Percentiles rank a stretch among this genome's conserved stretches.
phyloP scores from a whole-genome alignment of 2,329 filamentous ascomycete species.

The Xylaria sp. region DNA sequence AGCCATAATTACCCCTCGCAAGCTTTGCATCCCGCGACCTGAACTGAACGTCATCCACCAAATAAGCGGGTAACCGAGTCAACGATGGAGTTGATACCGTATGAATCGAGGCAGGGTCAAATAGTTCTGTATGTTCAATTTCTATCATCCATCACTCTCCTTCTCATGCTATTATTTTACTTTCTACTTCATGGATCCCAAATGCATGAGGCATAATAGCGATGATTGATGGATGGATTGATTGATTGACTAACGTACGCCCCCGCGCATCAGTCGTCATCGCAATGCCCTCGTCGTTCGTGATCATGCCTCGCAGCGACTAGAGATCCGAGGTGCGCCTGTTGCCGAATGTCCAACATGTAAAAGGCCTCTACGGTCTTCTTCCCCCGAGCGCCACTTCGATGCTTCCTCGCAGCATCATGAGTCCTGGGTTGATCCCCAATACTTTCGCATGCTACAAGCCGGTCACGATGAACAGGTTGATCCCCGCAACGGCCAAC shows the following conservation, averaged over 20 bases:
- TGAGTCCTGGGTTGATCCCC: constrained; percentile 84
- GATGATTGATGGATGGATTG: constrained; percentile 1
- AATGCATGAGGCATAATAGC: not conserved
- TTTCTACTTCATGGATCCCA: not conserved
- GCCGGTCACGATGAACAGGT: constrained; percentile 57
- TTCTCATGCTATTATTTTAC: not conserved
- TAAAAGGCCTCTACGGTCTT: constrained; percentile 73
- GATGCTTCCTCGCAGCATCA: constrained; percentile 57
- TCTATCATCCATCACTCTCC: not conserved
- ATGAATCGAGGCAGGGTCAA: constrained; percentile 76
- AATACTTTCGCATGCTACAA: constrained; percentile 95
- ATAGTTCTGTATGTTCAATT: constrained; percentile 77
- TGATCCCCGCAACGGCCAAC: constrained; percentile 53
- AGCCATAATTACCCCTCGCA: constrained; percentile 25
- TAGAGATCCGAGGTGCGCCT: constrained; percentile 76
- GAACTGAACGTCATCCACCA: constrained; percentile 16
- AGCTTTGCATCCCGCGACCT: constrained; percentile 30
- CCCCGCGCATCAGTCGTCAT: constrained; percentile 73
- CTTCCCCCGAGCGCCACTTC: constrained; percentile 63
- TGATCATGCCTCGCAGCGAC: constrained; percentile 84
- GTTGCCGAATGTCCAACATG: constrained; percentile 90
- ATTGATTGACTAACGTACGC: constrained; percentile 22
- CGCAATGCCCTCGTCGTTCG: constrained; percentile 92
- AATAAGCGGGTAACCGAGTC: constrained; percentile 18
- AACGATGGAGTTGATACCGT: constrained; percentile 78